Percentiles rank a stretch among this genome's conserved stretches.
These are phyloP conservation scores for Ophiocordyceps polyrhachis-furcata DNA, from an alignment of 2,329 filamentous ascomycete genomes.

Conservation along the genomic window DNA sequence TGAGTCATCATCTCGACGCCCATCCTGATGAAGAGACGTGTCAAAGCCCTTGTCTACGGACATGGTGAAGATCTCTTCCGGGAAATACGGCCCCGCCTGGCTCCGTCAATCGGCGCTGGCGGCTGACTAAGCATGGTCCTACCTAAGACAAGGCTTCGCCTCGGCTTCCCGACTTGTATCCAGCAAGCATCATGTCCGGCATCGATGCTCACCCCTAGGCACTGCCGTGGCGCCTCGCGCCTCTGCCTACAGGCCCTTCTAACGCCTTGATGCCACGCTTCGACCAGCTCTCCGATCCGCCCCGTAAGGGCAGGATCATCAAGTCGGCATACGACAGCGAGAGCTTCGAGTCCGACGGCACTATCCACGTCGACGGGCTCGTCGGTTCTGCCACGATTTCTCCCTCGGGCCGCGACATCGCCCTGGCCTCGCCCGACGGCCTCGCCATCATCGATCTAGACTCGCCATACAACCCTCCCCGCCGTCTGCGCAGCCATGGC, in stretches of 20 bases:
- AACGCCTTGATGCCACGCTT: slow-evolving; percentile 26
- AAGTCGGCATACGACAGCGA: slow-evolving; percentile 65
- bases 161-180: neutral
- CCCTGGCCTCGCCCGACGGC: slow-evolving; percentile 75
- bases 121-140: no score
- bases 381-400: slow-evolving; percentile 89
- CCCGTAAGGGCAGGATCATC: slow-evolving; percentile 38
- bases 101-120: no score
- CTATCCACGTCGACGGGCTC: slow-evolving; percentile 61
- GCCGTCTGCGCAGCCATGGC: slow-evolving; percentile 63
- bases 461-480: slow-evolving; percentile 70
- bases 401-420: slow-evolving; percentile 75
- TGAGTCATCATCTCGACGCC: no score
- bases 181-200: neutral
- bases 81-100: no score
- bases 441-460: slow-evolving; percentile 85
- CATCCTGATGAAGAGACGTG: no score
- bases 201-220: neutral
- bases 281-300: slow-evolving; percentile 22
- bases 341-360: slow-evolving; percentile 71
- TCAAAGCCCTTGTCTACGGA: no score
- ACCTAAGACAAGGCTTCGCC: neutral
- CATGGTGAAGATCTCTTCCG: no score
- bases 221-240: neutral
- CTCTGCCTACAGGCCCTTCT: neutral